phyloP scores from a whole-genome alignment of 352 stramenopile species.

The Phytophthora lateralis region DNA sequence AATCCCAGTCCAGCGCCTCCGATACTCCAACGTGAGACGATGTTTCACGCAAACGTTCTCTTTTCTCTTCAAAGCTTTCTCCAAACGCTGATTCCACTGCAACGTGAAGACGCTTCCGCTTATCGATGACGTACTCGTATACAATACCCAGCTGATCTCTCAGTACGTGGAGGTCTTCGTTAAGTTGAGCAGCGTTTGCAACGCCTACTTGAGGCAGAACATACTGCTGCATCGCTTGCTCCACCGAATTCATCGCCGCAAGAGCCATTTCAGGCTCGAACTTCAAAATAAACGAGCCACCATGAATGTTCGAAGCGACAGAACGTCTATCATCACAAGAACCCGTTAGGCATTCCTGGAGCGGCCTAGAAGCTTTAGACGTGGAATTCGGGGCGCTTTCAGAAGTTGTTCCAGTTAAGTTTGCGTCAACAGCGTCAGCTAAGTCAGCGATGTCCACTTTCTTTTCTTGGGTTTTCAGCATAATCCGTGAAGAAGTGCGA shows the following conservation, averaged over 20 bases:
- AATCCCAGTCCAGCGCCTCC: constrained; percentile 60
- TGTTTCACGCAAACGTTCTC: constrained; percentile 59
- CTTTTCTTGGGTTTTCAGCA: constrained; percentile 33
- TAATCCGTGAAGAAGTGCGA: constrained; percentile 40
- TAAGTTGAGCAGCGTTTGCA: constrained; percentile 41
- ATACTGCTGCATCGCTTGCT: constrained; percentile 59
- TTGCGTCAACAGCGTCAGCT: constrained; percentile 39
- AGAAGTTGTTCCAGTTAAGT: constrained; percentile 18
- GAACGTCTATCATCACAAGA: constrained; percentile 58
- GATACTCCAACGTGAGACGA: constrained; percentile 46
- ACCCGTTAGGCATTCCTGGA: constrained; percentile 29
- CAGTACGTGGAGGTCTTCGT: constrained; percentile 56
- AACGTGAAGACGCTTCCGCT: constrained; percentile 62
- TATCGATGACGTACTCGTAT: constrained; percentile 70
- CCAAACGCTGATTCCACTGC: constrained; percentile 82
- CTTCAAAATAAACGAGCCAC: constrained; percentile 52
- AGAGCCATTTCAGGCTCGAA: constrained; percentile 65
- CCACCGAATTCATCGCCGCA: constrained; percentile 62
- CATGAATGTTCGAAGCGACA: constrained; percentile 43
- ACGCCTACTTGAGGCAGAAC: constrained; percentile 44
- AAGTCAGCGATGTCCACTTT: constrained; percentile 43
- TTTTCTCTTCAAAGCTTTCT: constrained; percentile 86
- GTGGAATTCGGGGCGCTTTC: constrained; percentile 23
- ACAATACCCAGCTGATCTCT: constrained; percentile 76
- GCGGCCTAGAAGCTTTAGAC: constrained; percentile 25